Base-by-base conservation (phyloP, 1,139 yeast genomes). In the Taphrina flavorubra region DNA sequence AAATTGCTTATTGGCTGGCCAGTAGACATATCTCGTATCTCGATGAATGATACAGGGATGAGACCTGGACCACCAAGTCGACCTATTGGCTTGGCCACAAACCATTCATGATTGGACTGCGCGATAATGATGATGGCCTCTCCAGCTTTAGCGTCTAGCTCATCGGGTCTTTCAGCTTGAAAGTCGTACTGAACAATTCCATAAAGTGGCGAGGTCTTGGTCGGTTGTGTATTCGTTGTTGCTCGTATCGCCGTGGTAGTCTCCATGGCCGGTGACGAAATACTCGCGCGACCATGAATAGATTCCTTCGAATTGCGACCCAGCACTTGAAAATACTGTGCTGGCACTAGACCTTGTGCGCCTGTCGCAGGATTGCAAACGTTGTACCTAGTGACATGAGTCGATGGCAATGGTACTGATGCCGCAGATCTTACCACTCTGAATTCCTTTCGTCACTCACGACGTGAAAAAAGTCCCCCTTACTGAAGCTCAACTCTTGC, bases 21-120 rank as follows among this genome's bases (percentile, higher is more conserved):
- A 0, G 90, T 81, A 47, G 87, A 81, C 70, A 92, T 84, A 77
- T 94, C 97, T 55, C 94, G 86, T 60, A 94, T 85, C 75, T 90
- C 90, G 42, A 94, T 96, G 76, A 90, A 94, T 37, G 91, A 86
- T 3, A 90, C 95, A 0, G 99, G 99, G 13, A 94, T 96, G 69
- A 94, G 82, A 0, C 99, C 99, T 0, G 98, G 98, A 0, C 98
- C 99, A 16, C 99, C 99, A 64, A 94, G 82, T 67, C 97, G 82
- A 72, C 95, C 96, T 67, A 94, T 90, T 7, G 97, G 97, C 77
- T 94, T 94, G 14, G 98, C 98, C 70, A 94, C 95, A 75, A 92
- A 92, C 99, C 99, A 94, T 79, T 94, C 99, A 74, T 84, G 90
- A 70, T 91, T 94, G 76, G 94, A 96, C 78, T 92, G 97, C 1